Conservation (phyloP, 768 basidiomycete genomes). For the Chalciporus pseudorubinellus region DNA sequence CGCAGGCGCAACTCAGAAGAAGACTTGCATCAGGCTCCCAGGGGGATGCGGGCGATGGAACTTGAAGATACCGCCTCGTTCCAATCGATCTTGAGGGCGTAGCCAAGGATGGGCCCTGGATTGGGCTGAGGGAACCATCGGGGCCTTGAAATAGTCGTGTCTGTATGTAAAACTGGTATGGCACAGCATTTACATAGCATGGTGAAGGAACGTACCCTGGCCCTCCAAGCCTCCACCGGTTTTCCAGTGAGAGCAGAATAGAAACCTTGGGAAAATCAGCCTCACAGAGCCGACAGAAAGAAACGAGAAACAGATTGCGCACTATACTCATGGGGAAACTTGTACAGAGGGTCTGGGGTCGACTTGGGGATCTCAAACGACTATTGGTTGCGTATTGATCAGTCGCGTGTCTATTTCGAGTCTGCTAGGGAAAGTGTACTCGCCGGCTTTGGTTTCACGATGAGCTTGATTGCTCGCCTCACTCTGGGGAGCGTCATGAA, state of each 20-base stretch:
- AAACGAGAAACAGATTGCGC: neutral
- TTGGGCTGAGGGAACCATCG: neutral
- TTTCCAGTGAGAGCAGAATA: constrained; percentile 19
- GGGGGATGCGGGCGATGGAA: constrained; percentile 10
- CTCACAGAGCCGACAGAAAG: neutral
- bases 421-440: constrained; percentile 7
- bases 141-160: neutral
- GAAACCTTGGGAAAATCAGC: constrained; percentile 16
- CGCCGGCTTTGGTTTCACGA: constrained; percentile 31
- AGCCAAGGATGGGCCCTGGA: neutral
- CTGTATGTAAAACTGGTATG: neutral
- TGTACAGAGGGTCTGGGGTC: constrained; percentile 24
- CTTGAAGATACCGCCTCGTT: constrained; percentile 14
- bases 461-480: constrained; percentile 18
- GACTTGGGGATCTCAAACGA: constrained; percentile 29
- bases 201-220: neutral
- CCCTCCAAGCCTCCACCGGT: constrained; percentile 17
- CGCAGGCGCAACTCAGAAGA: no score
- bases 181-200: neutral
- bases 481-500: constrained; percentile 14
- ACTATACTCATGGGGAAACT: constrained; percentile 26
- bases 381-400: constrained; percentile 3
- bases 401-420: neutral
- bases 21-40: constrained; percentile 13
- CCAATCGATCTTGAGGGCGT: neutral